These are phyloP conservation scores for Aquilaria agallochum DNA, from an alignment of 441 rosid species.

Conservation along the genomic window DNA sequence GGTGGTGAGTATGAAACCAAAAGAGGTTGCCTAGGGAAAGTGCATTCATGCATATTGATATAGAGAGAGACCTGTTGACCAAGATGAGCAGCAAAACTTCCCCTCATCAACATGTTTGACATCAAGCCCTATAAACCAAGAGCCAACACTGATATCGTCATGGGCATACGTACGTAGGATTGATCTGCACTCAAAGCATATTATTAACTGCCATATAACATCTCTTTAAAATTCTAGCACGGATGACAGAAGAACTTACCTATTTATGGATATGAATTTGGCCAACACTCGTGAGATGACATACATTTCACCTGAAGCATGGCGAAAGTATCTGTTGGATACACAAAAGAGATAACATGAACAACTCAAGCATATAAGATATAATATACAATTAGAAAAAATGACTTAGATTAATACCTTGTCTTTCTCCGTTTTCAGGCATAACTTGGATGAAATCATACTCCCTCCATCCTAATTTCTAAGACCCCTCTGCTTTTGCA, in stretches of 20 bases:
- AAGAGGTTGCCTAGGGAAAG: too few relatives aligned
- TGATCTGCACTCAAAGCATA: slow-evolving; percentile 38
- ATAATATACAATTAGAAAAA: too few relatives aligned
- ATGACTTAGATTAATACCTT: too few relatives aligned
- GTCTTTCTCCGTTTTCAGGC: too few relatives aligned
- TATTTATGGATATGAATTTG: slow-evolving; percentile 77
- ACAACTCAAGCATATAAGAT: too few relatives aligned
- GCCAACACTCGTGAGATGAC: slow-evolving; percentile 79
- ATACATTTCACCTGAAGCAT: slow-evolving; percentile 93
- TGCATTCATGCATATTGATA: too few relatives aligned
- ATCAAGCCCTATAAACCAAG: slow-evolving; percentile 95
- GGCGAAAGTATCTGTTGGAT: slow-evolving; percentile 73
- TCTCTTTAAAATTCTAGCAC: slow-evolving; percentile 1
- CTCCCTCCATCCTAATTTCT: too few relatives aligned
- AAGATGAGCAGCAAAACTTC: slow-evolving; percentile 91
- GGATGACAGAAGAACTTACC: slow-evolving; percentile 34
- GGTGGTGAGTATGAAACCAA: too few relatives aligned
- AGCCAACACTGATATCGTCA: slow-evolving; percentile 86
- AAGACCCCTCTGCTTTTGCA: too few relatives aligned
- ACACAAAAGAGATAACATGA: not conserved
- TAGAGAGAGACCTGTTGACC: slow-evolving; percentile 75
- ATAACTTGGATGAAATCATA: too few relatives aligned
- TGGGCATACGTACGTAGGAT: slow-evolving; percentile 82
- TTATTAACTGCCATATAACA: slow-evolving; percentile 6
- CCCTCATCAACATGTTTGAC: slow-evolving; percentile 74